Percentiles rank a stretch among this genome's conserved stretches.
phyloP scores from a whole-genome alignment of 1,284 basidiomycete genomes.

The Porogramme epimiltina region DNA sequence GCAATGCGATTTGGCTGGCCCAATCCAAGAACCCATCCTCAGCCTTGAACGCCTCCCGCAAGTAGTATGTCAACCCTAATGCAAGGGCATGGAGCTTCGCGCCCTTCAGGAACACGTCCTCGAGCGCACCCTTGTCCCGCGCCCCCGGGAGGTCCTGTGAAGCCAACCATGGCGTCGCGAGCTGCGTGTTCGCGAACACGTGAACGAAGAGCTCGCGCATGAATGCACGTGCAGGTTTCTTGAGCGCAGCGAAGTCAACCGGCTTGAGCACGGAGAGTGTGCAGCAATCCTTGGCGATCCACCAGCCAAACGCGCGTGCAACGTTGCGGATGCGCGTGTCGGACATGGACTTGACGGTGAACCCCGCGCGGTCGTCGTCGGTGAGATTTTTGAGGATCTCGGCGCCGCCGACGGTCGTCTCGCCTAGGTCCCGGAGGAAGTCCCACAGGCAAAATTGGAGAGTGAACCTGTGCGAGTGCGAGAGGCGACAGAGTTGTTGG shows the following conservation, averaged over 20 bases:
- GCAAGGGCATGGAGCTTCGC: slow-evolving; percentile 60
- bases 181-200: slow-evolving; percentile 74
- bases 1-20: slow-evolving; percentile 66
- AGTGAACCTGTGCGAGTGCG: slow-evolving; percentile 88
- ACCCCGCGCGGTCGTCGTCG: slow-evolving; percentile 46
- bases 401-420: slow-evolving; percentile 79
- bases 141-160: slow-evolving; percentile 41
- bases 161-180: slow-evolving; percentile 61
- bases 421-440: slow-evolving; percentile 90
- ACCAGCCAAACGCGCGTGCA: slow-evolving; percentile 83
- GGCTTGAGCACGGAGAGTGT: slow-evolving; percentile 86
- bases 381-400: slow-evolving; percentile 71
- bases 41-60: slow-evolving; percentile 51
- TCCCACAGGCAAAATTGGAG: slow-evolving; percentile 98
- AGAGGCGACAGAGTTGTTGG: slow-evolving; percentile 71
- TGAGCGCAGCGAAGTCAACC: slow-evolving; percentile 79
- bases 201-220: slow-evolving; percentile 69
- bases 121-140: slow-evolving; percentile 62
- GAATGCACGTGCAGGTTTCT: slow-evolving; percentile 65
- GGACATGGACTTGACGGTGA: slow-evolving; percentile 60
- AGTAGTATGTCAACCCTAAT: slow-evolving; percentile 71
- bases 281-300: slow-evolving; percentile 75
- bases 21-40: slow-evolving; percentile 55
- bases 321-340: slow-evolving; percentile 61
- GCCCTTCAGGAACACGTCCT: slow-evolving; percentile 74